Evolutionary conservation across 2,329 filamentous ascomycete genomes (phyloP), one percentile per base, ranked within the genome.

Genomic region (Fusarium torulosum): DNA sequence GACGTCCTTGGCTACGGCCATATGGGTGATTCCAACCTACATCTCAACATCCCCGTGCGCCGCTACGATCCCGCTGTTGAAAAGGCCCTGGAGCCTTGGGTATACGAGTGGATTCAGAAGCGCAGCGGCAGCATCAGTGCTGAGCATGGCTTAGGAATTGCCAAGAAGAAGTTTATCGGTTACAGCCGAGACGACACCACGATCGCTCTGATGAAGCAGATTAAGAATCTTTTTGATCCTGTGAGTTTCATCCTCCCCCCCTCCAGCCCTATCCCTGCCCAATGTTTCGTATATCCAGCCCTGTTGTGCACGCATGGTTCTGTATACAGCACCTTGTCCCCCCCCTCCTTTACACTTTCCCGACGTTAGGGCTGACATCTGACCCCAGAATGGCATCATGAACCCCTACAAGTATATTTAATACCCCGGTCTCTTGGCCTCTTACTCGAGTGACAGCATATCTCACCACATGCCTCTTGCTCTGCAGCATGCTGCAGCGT

Each of bases 391-490:
- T 72, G 94, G 94, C 46, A 98, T 98, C 80, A 96, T 98, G 93
- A 98, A 97, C 81, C 95, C 95, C 1, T 98, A 98, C 84, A 98
- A 98, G 82, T 98, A 97, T 79, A 91, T 98, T 70, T 90, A 57
- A 67, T 61, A 64, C 51, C 53, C 57, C 25, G 29, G 56, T 59
- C 40, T 47, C 37, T 35, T 60, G 25, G 54, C 31, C 38, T 54
- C 47, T 33, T 62, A 55, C 43, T 45, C 63, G 51, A 67, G 47
- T 63, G 54, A 46, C 66, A 67, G 38, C 57, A 52, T 62, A 52
- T 60, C 53, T 47, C 37, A 56, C 65, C 53, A 47, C 37, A 59
- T 63, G 52, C 45, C 53, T 10, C 49, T 52, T 38, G 31, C 44
- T 44, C 40, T 58, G 46, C 40, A 46, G 41, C 33, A 37, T 31